These are phyloP conservation scores for Darksidea phi DNA, from an alignment of 495 filamentous ascomycete genomes.

Conservation along the genomic window DNA sequence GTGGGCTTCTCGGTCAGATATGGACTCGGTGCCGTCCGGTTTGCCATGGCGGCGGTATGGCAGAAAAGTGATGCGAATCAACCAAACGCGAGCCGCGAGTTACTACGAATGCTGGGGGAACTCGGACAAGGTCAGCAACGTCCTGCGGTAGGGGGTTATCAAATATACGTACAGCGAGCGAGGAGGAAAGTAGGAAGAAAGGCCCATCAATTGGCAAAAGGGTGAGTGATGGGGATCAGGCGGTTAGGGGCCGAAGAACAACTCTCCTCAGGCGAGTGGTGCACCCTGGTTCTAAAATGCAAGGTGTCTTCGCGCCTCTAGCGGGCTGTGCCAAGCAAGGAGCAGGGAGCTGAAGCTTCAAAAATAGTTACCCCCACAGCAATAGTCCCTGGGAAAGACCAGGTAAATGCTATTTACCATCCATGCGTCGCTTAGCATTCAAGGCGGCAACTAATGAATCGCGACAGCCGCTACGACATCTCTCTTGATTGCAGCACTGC, in stretches of 20 bases:
- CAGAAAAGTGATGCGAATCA: not conserved
- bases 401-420: no score
- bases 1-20: constrained; percentile 29
- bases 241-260: constrained; percentile 20
- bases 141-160: not conserved
- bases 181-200: constrained; percentile 28
- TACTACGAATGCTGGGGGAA: not conserved
- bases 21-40: constrained; percentile 18
- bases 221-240: constrained; percentile 4
- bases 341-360: constrained; percentile 12
- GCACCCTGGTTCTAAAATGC: constrained; percentile 21
- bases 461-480: no score
- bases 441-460: no score
- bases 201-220: constrained; percentile 5
- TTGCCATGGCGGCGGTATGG: constrained; percentile 33
- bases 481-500: no score
- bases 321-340: constrained; percentile 24
- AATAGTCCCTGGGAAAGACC: not conserved
- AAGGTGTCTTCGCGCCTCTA: constrained; percentile 19
- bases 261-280: not conserved
- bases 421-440: no score
- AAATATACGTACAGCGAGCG: constrained; percentile 8
- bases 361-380: constrained; percentile 16
- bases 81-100: not conserved
- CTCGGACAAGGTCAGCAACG: constrained; percentile 14